Percentiles rank a stretch among this genome's conserved stretches.
phyloP scores from a whole-genome alignment of 1,284 basidiomycete genomes.

The Trametes sp. region DNA sequence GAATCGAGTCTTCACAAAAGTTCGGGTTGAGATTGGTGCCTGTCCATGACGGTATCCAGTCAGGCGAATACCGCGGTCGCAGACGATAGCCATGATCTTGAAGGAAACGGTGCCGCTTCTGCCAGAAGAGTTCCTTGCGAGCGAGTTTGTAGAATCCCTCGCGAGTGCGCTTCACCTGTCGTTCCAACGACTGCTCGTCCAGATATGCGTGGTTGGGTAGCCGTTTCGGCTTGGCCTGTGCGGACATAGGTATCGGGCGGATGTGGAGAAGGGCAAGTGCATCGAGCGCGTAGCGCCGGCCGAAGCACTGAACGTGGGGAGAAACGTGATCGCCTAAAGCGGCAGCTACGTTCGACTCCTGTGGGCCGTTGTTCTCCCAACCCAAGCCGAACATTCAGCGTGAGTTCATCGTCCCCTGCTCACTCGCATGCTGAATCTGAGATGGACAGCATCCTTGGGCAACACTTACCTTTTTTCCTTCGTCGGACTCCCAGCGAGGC shows the following conservation, averaged over 20 bases:
- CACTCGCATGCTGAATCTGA: neutral
- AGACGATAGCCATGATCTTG: conserved; percentile 2
- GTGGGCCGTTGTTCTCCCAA: neutral
- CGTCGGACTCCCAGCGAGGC: no score
- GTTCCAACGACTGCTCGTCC: neutral
- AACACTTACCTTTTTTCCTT: no score
- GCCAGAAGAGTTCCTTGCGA: neutral
- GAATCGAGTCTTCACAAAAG: conserved; percentile 23
- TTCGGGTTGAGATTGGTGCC: conserved; percentile 10
- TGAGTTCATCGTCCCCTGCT: no score
- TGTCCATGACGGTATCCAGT: conserved; percentile 13
- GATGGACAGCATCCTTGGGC: neutral
- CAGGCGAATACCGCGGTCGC: conserved; percentile 6
- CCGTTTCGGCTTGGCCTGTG: neutral
- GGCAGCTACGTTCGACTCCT: neutral
- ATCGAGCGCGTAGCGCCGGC: neutral
- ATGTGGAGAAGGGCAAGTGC: neutral
- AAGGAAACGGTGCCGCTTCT: neutral
- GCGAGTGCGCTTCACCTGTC: neutral
- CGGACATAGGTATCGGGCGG: neutral
- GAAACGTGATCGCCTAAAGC: neutral
- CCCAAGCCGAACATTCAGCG: no score
- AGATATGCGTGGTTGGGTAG: neutral
- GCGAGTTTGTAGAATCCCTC: neutral
- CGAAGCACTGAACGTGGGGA: neutral